Conservation (phyloP, 2,329 filamentous ascomycete genomes). For the Cercospora nicotianae region DNA sequence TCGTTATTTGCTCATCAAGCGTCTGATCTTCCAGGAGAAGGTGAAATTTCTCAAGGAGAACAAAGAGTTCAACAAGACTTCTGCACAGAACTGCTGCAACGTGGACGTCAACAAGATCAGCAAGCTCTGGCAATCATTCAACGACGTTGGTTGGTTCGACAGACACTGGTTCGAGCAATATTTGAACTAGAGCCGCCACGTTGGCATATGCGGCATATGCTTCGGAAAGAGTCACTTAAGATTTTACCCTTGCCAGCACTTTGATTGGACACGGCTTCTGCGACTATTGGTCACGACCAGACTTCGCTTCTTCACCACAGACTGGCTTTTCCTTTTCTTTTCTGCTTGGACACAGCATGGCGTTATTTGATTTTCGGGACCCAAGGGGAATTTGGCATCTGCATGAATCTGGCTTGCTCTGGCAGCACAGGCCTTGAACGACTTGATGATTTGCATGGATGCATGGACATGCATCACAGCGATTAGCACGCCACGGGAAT, state of each 20-base stretch:
- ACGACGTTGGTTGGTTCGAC: conserved; percentile 51
- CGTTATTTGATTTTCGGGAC: conserved; percentile 4
- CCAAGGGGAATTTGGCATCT: background rate
- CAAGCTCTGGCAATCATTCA: conserved; percentile 86
- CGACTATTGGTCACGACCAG: background rate
- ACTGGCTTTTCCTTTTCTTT: background rate
- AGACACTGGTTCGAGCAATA: conserved; percentile 30
- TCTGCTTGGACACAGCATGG: conserved; percentile 13
- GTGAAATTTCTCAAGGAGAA: conserved; percentile 64
- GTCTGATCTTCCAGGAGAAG: conserved; percentile 80
- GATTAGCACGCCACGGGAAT: conserved; percentile 1
- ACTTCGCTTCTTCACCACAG: background rate
- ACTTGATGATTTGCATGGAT: conserved; percentile 14
- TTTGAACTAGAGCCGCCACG: conserved; percentile 10
- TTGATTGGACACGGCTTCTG: background rate
- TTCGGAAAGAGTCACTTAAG: background rate
- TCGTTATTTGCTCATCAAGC: conserved; percentile 89
- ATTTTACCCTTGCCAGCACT: background rate
- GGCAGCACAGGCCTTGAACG: conserved; percentile 17
- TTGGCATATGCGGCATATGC: background rate
- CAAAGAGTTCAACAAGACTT: conserved; percentile 92
- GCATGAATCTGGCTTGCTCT: conserved; percentile 16
- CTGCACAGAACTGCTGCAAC: conserved; percentile 94
- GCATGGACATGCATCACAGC: conserved; percentile 16
- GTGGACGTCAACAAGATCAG: conserved; percentile 98